A percentile compares a stretch with the other conserved stretches of the same genome.
Conservation (phyloP, 2,329 filamentous ascomycete species). For the Fonsecaea pedrosoi region DNA sequence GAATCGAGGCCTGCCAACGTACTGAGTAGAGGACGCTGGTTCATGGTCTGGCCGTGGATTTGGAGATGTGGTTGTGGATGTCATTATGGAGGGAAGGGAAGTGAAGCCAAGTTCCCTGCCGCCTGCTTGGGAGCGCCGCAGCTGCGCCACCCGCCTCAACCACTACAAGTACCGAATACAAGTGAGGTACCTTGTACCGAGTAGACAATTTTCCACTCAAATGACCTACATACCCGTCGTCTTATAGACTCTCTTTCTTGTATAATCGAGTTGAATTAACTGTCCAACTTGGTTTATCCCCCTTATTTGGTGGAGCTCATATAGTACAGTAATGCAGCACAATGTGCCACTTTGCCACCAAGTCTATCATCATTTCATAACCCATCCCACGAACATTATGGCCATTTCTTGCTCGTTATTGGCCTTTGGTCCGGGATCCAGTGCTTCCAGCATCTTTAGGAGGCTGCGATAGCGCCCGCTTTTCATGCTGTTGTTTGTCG, state of each 20-base stretch:
- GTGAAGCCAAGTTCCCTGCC: background rate
- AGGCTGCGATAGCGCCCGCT: slow-evolving; percentile 7
- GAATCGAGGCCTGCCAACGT: background rate
- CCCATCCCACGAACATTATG: background rate
- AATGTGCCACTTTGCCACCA: background rate
- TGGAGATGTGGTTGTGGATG: background rate
- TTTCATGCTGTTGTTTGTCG: slow-evolving; percentile 20
- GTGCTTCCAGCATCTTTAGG: slow-evolving; percentile 13
- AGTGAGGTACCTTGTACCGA: too few relatives aligned
- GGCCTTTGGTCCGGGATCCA: background rate
- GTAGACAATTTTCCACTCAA: background rate
- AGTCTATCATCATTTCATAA: slow-evolving; percentile 5
- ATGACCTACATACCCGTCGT: background rate
- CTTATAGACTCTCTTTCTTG: background rate
- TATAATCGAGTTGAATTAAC: background rate
- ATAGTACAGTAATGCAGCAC: slow-evolving; percentile 3
- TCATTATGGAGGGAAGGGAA: background rate
- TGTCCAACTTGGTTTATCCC: background rate
- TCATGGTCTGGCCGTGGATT: background rate
- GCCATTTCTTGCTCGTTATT: background rate
- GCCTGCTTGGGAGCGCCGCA: background rate
- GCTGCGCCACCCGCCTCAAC: background rate
- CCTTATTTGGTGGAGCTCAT: background rate
- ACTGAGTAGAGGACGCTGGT: background rate
- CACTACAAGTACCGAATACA: background rate